Evolutionary conservation across 2,329 filamentous ascomycete genomes (phyloP).

Genomic region (Fulvia fulva): DNA sequence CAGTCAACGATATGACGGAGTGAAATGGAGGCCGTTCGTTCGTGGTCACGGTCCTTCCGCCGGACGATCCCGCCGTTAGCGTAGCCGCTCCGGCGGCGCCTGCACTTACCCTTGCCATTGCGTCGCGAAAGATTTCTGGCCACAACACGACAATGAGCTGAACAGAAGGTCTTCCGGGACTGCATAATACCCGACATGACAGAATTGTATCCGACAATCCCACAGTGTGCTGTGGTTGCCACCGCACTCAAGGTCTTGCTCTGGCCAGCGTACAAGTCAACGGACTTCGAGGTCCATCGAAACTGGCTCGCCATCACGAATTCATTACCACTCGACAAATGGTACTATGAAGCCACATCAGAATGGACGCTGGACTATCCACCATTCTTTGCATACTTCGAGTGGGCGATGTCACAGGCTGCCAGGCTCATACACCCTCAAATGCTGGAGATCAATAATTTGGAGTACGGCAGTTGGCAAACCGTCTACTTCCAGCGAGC

Average conservation of each 20-base stretch:
- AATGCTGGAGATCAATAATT: constrained; percentile 76
- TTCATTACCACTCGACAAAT: constrained; percentile 78
- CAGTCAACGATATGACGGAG: too few species aligned
- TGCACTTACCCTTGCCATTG: not conserved
- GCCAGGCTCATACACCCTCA: constrained; percentile 72
- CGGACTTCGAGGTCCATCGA: constrained; percentile 96
- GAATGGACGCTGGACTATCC: constrained; percentile 99
- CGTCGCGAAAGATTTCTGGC: not conserved
- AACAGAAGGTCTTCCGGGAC: not conserved
- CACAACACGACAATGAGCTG: constrained; percentile 2
- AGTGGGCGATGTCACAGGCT: constrained; percentile 82
- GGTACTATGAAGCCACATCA: constrained; percentile 96
- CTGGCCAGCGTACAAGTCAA: constrained; percentile 96
- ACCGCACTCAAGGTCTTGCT: constrained; percentile 87
- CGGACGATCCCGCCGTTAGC: not conserved
- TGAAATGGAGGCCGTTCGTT: too few species aligned
- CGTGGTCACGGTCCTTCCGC: too few species aligned
- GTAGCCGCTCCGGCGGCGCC: not conserved
- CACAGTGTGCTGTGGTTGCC: constrained; percentile 81
- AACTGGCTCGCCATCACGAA: constrained; percentile 98
- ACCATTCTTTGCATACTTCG: constrained; percentile 95
- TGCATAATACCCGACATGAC: constrained; percentile 53
- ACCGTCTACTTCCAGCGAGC: constrained; percentile 88
- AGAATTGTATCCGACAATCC: constrained; percentile 79
- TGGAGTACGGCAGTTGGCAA: constrained; percentile 87